Evolutionary conservation across 2,329 filamentous ascomycete species (phyloP), one percentile per base, ranked within the genome.

Genomic region (Thermomyces lanuginosus): DNA sequence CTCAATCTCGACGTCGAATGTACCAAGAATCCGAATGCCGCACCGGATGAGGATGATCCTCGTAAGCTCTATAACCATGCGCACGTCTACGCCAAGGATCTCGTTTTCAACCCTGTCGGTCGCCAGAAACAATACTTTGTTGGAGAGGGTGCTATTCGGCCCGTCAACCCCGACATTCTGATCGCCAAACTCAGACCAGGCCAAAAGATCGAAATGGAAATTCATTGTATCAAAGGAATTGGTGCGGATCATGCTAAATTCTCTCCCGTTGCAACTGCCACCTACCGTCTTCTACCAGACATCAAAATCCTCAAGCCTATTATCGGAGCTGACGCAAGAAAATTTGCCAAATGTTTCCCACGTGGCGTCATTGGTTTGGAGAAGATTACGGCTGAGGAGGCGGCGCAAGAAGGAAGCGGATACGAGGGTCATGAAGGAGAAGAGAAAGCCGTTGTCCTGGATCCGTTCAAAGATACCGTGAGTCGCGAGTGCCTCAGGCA

Each of bases 241-340:
- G 89, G 89, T 24, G 72, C 76, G 37, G 89, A 98, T 55, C 89
- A 98, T 53, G 77, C 89, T 42, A 98, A 98, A 56, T 98, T 89
- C 61, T 92, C 82, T 1, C 89, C 89, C 24, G 89, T 95, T 18
- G 84, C 86, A 3, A 93, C 89, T 1, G 89, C 89, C 3, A 81
- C 78, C 13, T 98, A 98, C 60, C 73, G 89, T 26, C 67, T 98
- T 11, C 60, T 98, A 46, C 89, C 89, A 5, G 75, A 75, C 39
- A 95, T 98, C 53, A 66, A 69, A 37, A 95, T 98, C 46, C 61
- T 66, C 22, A 61, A 67, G 40, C 89, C 89, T 11, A 95, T 98
- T 34, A 50, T 92, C 3, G 89, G 86, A 22, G 63, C 66, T 21
- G 83, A 95, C 44, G 89, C 89, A 2, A 68, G 73, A 46, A 92